These are phyloP conservation scores for Neurospora sp. DNA, from an alignment of 495 filamentous ascomycete species.

Conservation along the genomic window DNA sequence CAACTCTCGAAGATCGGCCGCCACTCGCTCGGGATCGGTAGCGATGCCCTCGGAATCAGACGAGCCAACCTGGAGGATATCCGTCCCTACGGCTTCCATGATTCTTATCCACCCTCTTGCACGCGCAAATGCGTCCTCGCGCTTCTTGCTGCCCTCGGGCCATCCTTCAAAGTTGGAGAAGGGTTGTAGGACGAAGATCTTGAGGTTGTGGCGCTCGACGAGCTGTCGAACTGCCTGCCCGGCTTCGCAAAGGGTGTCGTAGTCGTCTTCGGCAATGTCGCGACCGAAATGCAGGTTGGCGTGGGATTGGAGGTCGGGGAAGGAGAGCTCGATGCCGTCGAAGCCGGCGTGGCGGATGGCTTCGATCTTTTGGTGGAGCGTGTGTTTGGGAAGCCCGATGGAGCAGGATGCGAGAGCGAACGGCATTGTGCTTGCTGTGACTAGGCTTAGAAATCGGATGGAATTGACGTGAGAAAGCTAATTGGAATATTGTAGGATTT, in stretches of 20 bases:
- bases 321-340: conserved; percentile 60
- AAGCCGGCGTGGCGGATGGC: conserved; percentile 60
- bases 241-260: conserved; percentile 39
- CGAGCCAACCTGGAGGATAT: conserved; percentile 72
- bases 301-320: conserved; percentile 64
- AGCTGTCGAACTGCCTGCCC: conserved; percentile 41
- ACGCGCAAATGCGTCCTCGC: conserved; percentile 54
- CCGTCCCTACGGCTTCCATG: conserved; percentile 59
- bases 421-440: neutral
- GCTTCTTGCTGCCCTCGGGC: conserved; percentile 41
- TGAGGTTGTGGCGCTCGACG: conserved; percentile 42
- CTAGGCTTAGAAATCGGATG: neutral
- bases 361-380: conserved; percentile 53
- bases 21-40: conserved; percentile 37
- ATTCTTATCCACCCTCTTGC: conserved; percentile 62
- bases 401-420: conserved; percentile 14
- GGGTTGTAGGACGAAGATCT: conserved; percentile 67
- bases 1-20: conserved; percentile 52
- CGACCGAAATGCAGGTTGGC: conserved; percentile 39
- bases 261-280: conserved; percentile 46
- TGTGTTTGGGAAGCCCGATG: conserved; percentile 28
- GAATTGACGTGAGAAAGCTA: neutral
- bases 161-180: conserved; percentile 79
- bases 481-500: neutral
- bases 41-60: conserved; percentile 52